Base-by-base conservation (phyloP, 2,329 filamentous ascomycete genomes). In the Trichophyton benhamiae region DNA sequence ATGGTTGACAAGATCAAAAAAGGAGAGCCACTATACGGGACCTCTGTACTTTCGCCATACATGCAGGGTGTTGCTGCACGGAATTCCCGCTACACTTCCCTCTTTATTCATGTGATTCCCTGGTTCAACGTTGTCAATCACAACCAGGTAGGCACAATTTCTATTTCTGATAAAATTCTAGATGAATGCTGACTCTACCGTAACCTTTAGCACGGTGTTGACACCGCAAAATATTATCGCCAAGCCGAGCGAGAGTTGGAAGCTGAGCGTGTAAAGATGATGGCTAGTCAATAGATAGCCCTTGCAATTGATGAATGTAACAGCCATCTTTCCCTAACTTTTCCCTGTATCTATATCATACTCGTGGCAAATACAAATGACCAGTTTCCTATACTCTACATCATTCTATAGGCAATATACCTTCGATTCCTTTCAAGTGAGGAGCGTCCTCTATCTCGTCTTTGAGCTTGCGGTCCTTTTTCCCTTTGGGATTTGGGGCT, bases 81-180 rank as follows among this genome's bases (percentile, higher is more conserved):
- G 68, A 95, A 99, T 79, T 96, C 91, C 71, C 83, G 94, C 72
- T 97, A 96, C 80, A 87, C 89, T 42, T 87, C 88, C 46, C 80
- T 94, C 36, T 94, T 92, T 75, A 78, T 89, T 66, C 87, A 91
- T 72, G 84, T 92, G 60, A 78, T 99, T 61, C 91, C 92, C 44
- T 97, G 91, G 94, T 92, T 96, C 78, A 99, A 99, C 80, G 88
- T 99, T 77, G 92, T 96, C 71, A 97, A 99, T 77, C 94, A 99
- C 77, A 86, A 84, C 72, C 83, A 85, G 73, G 80, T 82, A 70
- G 67, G 75, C 30, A 68, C 22, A 11, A 11, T 20, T 9, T 60
- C 22, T n/a, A 8, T 17, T 7, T n/a, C 57, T 38, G 59, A 48
- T 15, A n/a, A 8, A 9, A 3, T 11, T 36, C 13, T 20, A 4